Evolutionary conservation across 2,329 filamentous ascomycete genomes (phyloP), one percentile per base, ranked within the genome.

Genomic region (Chrysoporthe puriensis): DNA sequence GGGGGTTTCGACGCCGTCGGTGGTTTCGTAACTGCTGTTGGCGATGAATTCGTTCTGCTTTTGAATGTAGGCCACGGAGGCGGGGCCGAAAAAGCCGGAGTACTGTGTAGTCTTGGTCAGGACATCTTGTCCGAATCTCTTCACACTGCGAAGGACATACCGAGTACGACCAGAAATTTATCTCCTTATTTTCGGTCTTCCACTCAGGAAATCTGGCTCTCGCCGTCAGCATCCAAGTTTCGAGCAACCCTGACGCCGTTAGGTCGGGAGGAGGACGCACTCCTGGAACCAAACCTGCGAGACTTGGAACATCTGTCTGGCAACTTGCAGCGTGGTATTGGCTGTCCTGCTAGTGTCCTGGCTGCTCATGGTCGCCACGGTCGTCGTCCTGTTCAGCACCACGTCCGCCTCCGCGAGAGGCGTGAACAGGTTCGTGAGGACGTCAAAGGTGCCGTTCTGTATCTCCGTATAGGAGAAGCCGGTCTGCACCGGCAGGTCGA

Each of bases 401-500:
- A 77, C 75, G 1, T 77, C 70, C 3, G 71, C 72, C 69, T 77
- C 75, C 50, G 74, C 71, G 2, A 71, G 71, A 1, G 77, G 69
- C n/a, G 66, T 72, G 46, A 73, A 72, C 21, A 70, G 58, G 13
- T 62, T 64, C 1, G 64, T 70, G 32, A 71, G 21, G 4, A 72
- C 40, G 36, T 73, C 66, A 54, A 73, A 61, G 2, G 72, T 69
- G 32, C 73, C 74, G 52, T 72, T 69, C n/a, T 68, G 71, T 1
- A 66, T 63, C 5, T 70, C 69, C 18, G 71, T 71, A 59, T 77
- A 79, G 7, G 75, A 77, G 68, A 74, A 79, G 14, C 78, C 78
- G 7, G 73, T 71, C 59, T 75, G 76, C 71, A 79, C 75, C 4
- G 80, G 90, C 75, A 92, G 86, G 72, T 92, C 90, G 71, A 92